Evolutionary conservation across 805 yeast genomes (phyloP), one percentile per base, ranked within the genome.

Genomic region (Kodamaea sagamina): DNA sequence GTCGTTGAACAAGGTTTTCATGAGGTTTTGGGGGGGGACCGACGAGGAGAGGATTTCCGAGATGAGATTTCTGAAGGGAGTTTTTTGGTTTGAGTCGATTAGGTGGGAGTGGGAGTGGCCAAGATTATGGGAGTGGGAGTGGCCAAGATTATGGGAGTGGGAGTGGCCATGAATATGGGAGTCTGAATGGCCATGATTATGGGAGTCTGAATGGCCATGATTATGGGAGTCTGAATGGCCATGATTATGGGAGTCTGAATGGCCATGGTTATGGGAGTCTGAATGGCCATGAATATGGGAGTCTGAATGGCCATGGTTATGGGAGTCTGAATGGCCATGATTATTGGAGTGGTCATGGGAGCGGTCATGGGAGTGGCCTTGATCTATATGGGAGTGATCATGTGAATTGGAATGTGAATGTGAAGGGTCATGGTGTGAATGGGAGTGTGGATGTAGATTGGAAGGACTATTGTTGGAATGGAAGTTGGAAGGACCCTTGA

Each of bases 1-100:
- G 43, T 67, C 71, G 42, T 63, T 63, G 39, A 59, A 64, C 29
- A 68, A 42, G 28, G 44, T 47, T 28, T 49, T 48, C 50, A 62
- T 48, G 27, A 54, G 51, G 17, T 17, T 28, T 9, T 31, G 21
- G 12, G 43, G 28, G 31, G 47, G 26, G 6, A 39, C 32, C 9
- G 38, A 21, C 8, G 35, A 31, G 4, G 39, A 17, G 13, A 19
- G 36, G 16, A 39, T 50, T 17, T 48, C 52, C n/a, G 47, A 27
- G 6, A 50, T 48, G 27, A 47, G 36, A 41, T 48, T 48, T 16
- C 42, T 42, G 37, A 49, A 47, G 15, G 42, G 45, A n/a, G 28
- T 18, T 25, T 17, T 17, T 25, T 24, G 21, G 24, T 32, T 22
- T 22, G 25, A 27, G 31, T 12, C 6, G 6, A 12, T 27, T 27